A percentile compares a stretch with the other conserved stretches of the same genome.
These are phyloP conservation scores for Nannizziopsis barbatae DNA, from an alignment of 2,329 filamentous ascomycete species.

Conservation along the genomic window DNA sequence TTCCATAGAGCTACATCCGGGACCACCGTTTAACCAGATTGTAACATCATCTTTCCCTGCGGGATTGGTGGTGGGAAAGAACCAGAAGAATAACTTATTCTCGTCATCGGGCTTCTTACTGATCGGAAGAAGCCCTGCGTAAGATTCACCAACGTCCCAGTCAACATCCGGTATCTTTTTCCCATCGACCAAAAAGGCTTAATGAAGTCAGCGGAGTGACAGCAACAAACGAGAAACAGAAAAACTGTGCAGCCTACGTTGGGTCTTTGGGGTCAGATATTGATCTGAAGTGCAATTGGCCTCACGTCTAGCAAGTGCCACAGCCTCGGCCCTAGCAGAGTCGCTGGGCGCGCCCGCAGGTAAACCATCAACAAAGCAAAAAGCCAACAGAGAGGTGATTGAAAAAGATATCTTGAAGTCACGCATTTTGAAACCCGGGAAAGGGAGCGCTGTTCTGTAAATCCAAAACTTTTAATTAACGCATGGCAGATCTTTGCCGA, in stretches of 20 bases:
- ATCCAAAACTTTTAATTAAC: background rate
- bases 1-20: slow-evolving; percentile 49
- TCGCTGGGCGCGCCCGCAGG: too few species aligned
- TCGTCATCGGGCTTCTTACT: slow-evolving; percentile 37
- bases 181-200: slow-evolving; percentile 55
- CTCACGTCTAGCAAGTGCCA: too few species aligned
- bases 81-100: slow-evolving; percentile 40
- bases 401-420: slow-evolving; percentile 6
- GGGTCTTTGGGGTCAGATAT: slow-evolving; percentile 11
- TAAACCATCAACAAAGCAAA: slow-evolving; percentile 5
- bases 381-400: slow-evolving; percentile 5
- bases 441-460: background rate
- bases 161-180: slow-evolving; percentile 54
- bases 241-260: slow-evolving; percentile 2
- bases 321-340: too few species aligned
- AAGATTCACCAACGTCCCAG: slow-evolving; percentile 52
- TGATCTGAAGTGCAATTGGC: background rate
- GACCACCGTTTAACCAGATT: slow-evolving; percentile 44
- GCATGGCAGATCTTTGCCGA: background rate
- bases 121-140: slow-evolving; percentile 45
- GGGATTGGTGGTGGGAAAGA: slow-evolving; percentile 38
- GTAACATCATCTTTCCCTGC: slow-evolving; percentile 36
- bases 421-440: slow-evolving; percentile 5
- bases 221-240: background rate
- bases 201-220: background rate